Conservation (phyloP, 495 filamentous ascomycete species). For the Penicillium paxilli region DNA sequence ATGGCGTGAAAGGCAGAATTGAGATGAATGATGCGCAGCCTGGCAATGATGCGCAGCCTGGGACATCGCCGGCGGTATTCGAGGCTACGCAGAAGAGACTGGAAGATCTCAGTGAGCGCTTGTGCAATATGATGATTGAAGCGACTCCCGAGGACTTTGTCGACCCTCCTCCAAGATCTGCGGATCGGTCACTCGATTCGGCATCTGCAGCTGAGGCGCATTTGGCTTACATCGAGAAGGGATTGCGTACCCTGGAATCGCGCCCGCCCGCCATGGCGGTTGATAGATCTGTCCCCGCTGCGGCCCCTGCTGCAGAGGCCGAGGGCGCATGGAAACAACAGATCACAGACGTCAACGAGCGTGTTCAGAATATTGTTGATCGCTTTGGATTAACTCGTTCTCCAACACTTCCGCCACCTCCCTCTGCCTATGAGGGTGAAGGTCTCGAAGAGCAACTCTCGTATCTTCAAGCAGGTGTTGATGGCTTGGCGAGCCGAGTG, state of each 20-base stretch:
- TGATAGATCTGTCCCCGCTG: neutral
- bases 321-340: slow-evolving; percentile 41
- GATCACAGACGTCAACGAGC: slow-evolving; percentile 52
- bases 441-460: slow-evolving; percentile 52
- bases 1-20: slow-evolving; percentile 33
- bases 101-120: slow-evolving; percentile 67
- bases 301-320: slow-evolving; percentile 12
- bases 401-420: slow-evolving; percentile 48
- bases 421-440: slow-evolving; percentile 41
- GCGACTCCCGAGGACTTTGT: slow-evolving; percentile 50
- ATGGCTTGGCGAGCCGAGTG: slow-evolving; percentile 62
- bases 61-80: slow-evolving; percentile 32
- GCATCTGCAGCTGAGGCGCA: slow-evolving; percentile 42
- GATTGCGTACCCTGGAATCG: slow-evolving; percentile 36
- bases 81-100: slow-evolving; percentile 67
- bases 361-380: slow-evolving; percentile 50
- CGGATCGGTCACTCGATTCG: slow-evolving; percentile 20
- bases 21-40: slow-evolving; percentile 17
- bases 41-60: slow-evolving; percentile 18
- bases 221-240: slow-evolving; percentile 52
- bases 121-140: slow-evolving; percentile 66
- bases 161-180: slow-evolving; percentile 32
- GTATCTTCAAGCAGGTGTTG: slow-evolving; percentile 66
- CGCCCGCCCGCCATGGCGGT: neutral
- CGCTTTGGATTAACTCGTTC: slow-evolving; percentile 46